Evolutionary conservation across 345 rosid species (phyloP), one percentile per base, ranked within the genome.

Genomic region (Stellera chamaejasme): DNA sequence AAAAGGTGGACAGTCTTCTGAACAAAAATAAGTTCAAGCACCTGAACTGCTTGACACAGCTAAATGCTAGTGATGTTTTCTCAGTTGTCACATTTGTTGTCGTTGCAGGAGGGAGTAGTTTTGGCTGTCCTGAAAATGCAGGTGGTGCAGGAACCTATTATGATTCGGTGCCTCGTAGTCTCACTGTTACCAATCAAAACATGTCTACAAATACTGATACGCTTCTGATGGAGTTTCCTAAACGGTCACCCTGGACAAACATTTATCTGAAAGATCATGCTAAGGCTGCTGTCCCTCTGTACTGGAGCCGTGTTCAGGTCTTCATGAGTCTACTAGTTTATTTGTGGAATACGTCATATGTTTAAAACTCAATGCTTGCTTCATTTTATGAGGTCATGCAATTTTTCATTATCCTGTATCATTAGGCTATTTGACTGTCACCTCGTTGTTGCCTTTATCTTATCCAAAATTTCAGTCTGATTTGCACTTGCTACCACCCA

Each of bases 241-340:
- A 83, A 66, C 87, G 71, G 71, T 74, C 67, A 2, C 90, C 79
- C 51, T 83, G 90, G 90, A 80, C 84, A 54, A 83, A 83, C 75
- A 69, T 78, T 52, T 69, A 76, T 54, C 50, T 81, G 48, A 72
- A 52, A 59, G 69, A 81, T 66, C 64, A 66, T 69, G 84, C 82
- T 43, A 83, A 77, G 76, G 90, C 90, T 59, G 81, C 81, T 48
- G 81, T 83, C 59, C 90, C 90, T 45, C 63, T 83, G 59, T 72
- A 74, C 56, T 83, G 90, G 90, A 78, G 90, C 58, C 83, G 90
- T 50, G 87, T 80, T 66, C 90, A 83, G 87, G 90, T 80, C 28
- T 58, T 54, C 69, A 32, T 52, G 26, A 47, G 58, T 28, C 63
- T 42, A 43, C 45, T 49, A 64, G 54, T 54, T 42, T 57, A n/a